phyloP scores from a whole-genome alignment of 2,329 filamentous ascomycete species.

The Cladosporium sp. region DNA sequence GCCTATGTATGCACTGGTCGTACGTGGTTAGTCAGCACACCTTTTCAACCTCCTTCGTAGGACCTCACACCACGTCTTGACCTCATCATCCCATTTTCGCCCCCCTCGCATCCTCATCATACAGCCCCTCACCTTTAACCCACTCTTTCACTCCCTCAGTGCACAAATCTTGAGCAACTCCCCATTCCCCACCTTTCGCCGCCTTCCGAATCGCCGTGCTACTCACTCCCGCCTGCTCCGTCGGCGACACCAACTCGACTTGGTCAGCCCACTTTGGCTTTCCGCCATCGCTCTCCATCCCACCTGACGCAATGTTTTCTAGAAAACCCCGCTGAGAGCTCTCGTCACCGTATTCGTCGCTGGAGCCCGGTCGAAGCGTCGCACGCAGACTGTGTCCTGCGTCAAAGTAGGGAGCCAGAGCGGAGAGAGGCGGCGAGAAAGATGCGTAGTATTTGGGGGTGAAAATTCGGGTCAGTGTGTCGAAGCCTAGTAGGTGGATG shows the following conservation, averaged over 20 bases:
- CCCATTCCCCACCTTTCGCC: constrained; percentile 43
- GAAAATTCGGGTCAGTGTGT: constrained; percentile 68
- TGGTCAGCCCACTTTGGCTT: constrained; percentile 51
- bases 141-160: constrained; percentile 51
- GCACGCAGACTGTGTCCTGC: constrained; percentile 55
- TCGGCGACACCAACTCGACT: constrained; percentile 55
- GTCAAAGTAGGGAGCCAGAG: constrained; percentile 58
- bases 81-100: constrained; percentile 23
- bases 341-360: constrained; percentile 54
- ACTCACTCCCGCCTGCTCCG: constrained; percentile 44
- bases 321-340: constrained; percentile 53
- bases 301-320: constrained; percentile 39
- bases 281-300: constrained; percentile 49
- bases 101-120: constrained; percentile 34
- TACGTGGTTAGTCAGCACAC: too few relatives aligned
- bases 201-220: constrained; percentile 59
- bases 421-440: constrained; percentile 42
- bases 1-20: too few relatives aligned
- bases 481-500: constrained; percentile 67
- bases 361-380: constrained; percentile 49
- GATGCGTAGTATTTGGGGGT: constrained; percentile 67
- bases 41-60: too few relatives aligned
- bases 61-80: too few relatives aligned
- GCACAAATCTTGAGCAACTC: constrained; percentile 48
- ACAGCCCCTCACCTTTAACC: constrained; percentile 53